Conservation (phyloP, 1,284 basidiomycete genomes). For the Naganishia liquefaciens region DNA sequence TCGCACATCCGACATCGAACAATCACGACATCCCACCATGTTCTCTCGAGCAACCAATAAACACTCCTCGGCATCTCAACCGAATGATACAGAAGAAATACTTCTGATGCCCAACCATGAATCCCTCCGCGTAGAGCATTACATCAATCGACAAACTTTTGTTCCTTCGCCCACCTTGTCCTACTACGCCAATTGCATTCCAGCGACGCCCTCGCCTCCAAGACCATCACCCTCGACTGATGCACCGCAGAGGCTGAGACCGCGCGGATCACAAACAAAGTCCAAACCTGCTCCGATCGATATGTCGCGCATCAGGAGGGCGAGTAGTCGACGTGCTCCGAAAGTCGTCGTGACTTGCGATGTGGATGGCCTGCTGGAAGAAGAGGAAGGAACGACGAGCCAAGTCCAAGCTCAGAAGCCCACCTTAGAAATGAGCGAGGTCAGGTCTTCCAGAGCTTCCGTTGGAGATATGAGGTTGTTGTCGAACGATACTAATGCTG, state of each 20-base stretch:
- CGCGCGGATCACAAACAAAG: constrained; percentile 1
- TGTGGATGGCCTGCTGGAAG: constrained; percentile 8
- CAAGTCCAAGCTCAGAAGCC: constrained; percentile 4
- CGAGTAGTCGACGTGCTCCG: constrained; percentile 6
- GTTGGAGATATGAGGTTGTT: constrained; percentile 14
- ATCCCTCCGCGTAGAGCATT: background rate
- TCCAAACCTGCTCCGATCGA: constrained; percentile 18
- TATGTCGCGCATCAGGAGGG: constrained; percentile 12
- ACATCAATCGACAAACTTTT: background rate
- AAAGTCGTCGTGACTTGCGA: constrained; percentile 21
- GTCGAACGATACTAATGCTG: background rate
- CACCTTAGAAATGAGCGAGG: background rate
- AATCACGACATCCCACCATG: no score
- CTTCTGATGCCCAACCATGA: background rate
- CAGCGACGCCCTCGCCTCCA: constrained; percentile 25
- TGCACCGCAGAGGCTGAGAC: background rate
- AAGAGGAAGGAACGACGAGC: background rate
- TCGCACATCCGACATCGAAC: no score
- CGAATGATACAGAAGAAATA: background rate
- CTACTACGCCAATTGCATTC: constrained; percentile 32
- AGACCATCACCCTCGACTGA: background rate
- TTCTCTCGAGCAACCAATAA: no score
- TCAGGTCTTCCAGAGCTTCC: constrained; percentile 6
- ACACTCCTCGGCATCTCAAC: background rate
- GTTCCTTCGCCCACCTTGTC: constrained; percentile 31